A percentile compares a stretch with the other conserved stretches of the same genome.
phyloP scores from a whole-genome alignment of 768 basidiomycete species.

The Pisolithus tinctorius region DNA sequence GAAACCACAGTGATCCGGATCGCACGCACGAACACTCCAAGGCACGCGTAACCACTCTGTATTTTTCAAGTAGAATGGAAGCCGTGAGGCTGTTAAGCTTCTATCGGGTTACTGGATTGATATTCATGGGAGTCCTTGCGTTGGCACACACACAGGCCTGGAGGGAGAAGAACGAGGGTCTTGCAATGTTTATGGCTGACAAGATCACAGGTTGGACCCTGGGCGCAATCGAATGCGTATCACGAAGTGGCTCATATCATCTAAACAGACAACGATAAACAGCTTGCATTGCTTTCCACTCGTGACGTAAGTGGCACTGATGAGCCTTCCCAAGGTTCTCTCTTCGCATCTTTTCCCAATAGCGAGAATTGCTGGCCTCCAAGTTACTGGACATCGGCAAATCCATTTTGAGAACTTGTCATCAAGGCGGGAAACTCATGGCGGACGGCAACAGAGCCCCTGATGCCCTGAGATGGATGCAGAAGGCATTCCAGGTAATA shows the following conservation, averaged over 20 bases:
- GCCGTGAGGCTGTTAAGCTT: constrained; percentile 47
- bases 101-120: constrained; percentile 16
- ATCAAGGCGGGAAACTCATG: constrained; percentile 21
- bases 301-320: constrained; percentile 56
- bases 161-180: constrained; percentile 73
- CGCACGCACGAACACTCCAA: constrained; percentile 51
- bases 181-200: constrained; percentile 79
- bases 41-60: constrained; percentile 63
- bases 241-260: constrained; percentile 17
- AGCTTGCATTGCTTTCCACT: constrained; percentile 51
- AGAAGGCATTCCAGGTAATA: constrained; percentile 66
- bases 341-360: constrained; percentile 20
- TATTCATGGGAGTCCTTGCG: constrained; percentile 21
- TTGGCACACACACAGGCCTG: constrained; percentile 52
- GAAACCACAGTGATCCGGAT: constrained; percentile 50
- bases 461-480: constrained; percentile 66
- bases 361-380: constrained; percentile 69
- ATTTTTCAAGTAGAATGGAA: constrained; percentile 83
- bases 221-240: constrained; percentile 6
- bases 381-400: constrained; percentile 77
- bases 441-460: constrained; percentile 26
- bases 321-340: constrained; percentile 13
- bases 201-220: constrained; percentile 64
- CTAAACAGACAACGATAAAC: constrained; percentile 55
- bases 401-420: constrained; percentile 47